These are phyloP conservation scores for Aureobasidium lini DNA, from an alignment of 2,329 filamentous ascomycete species.

Conservation along the genomic window DNA sequence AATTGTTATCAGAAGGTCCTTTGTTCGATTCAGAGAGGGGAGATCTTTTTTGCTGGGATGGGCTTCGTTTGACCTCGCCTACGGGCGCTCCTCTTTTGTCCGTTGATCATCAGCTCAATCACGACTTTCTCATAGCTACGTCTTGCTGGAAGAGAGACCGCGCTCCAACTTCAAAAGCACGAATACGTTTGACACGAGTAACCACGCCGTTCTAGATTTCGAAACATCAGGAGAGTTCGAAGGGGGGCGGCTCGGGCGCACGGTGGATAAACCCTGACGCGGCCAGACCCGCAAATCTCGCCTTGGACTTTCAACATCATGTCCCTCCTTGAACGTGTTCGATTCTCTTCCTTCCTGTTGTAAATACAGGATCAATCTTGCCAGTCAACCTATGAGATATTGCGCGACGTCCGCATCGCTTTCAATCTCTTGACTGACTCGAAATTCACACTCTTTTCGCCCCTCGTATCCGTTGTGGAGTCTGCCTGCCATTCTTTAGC, in stretches of 20 bases:
- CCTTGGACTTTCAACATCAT: slow-evolving; percentile 1
- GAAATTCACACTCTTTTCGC: background rate
- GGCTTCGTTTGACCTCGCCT: too few species aligned
- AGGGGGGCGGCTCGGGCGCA: slow-evolving; percentile 6
- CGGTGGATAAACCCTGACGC: slow-evolving; percentile 9
- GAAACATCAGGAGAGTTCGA: slow-evolving; percentile 1
- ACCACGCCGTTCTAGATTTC: background rate
- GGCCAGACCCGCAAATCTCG: slow-evolving; percentile 11
- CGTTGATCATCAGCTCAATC: too few species aligned
- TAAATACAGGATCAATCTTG: background rate
- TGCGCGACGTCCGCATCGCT: background rate
- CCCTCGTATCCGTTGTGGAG: background rate
- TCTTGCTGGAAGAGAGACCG: too few species aligned
- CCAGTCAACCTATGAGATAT: too few species aligned
- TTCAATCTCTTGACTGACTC: background rate
- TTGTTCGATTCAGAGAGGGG: slow-evolving; percentile 13
- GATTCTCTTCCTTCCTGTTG: background rate
- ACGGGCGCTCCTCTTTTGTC: too few species aligned
- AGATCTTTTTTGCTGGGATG: background rate
- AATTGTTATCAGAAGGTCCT: slow-evolving; percentile 12
- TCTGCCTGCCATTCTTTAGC: background rate
- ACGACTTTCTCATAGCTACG: too few species aligned
- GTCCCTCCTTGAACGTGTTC: background rate
- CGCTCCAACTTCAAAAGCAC: too few species aligned
- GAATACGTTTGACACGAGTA: background rate